Evolutionary conservation across 768 basidiomycete species (phyloP).

Genomic region (Termitomyces sp.): DNA sequence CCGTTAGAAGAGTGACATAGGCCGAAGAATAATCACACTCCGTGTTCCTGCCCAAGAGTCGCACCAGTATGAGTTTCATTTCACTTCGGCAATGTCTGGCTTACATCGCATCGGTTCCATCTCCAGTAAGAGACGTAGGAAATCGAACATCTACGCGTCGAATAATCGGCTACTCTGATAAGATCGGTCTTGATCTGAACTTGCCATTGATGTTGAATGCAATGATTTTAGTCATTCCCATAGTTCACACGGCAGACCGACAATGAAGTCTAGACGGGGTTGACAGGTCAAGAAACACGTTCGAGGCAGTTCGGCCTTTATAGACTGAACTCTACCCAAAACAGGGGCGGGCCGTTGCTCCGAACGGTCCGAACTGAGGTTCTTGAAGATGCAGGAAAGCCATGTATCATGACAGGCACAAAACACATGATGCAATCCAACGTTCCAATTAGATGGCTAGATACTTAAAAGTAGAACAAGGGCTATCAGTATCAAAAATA

Average conservation of each 20-base stretch:
- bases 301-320: neutral
- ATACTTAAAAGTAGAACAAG: neutral
- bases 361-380: constrained; percentile 2
- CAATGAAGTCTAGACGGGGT: neutral
- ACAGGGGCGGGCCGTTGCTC: neutral
- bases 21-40: constrained; percentile 96
- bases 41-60: constrained; percentile 61
- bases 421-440: neutral
- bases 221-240: constrained; percentile 39
- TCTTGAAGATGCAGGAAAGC: neutral
- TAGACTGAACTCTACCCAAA: neutral
- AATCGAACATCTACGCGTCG: constrained; percentile 71
- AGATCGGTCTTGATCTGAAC: constrained; percentile 6
- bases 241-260: neutral
- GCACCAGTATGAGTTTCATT: neutral
- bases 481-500: neutral
- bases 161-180: neutral
- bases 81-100: constrained; percentile 9
- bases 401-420: neutral
- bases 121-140: constrained; percentile 85
- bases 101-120: constrained; percentile 92
- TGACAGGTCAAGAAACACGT: neutral
- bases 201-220: constrained; percentile 54
- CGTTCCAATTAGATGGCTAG: neutral
- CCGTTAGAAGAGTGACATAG: constrained; percentile 74